A percentile compares a stretch with the other conserved stretches of the same genome.
Evolutionary conservation across 2,329 filamentous ascomycete species (phyloP).

Genomic region (Stagonosporopsis chrysanthemi): DNA sequence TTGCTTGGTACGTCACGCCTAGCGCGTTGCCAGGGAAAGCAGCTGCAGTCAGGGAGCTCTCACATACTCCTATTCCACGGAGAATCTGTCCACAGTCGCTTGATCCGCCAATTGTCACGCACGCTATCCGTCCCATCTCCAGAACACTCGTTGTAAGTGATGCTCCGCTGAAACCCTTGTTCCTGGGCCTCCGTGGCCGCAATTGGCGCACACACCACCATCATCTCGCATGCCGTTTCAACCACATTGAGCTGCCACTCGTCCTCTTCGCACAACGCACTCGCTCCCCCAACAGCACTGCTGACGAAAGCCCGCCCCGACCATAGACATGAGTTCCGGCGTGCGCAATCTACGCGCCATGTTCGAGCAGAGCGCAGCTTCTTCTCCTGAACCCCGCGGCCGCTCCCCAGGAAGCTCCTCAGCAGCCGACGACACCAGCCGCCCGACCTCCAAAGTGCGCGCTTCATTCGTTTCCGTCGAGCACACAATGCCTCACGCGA

Average conservation of each 20-base stretch:
- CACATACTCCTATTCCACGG: slow-evolving; percentile 14
- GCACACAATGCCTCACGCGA: slow-evolving; percentile 44
- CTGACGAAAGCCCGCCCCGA: slow-evolving; percentile 35
- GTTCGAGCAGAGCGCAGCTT: slow-evolving; percentile 53
- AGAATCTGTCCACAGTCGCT: slow-evolving; percentile 12
- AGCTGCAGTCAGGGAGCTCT: slow-evolving; percentile 9
- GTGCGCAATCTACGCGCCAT: slow-evolving; percentile 59
- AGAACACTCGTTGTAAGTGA: slow-evolving; percentile 31
- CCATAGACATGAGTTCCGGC: slow-evolving; percentile 58
- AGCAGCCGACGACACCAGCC: slow-evolving; percentile 39
- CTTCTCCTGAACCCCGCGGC: slow-evolving; percentile 54
- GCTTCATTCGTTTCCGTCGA: slow-evolving; percentile 59
- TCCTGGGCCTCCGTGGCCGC: slow-evolving; percentile 26
- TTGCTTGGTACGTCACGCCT: slow-evolving; percentile 17
- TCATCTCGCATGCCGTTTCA: slow-evolving; percentile 35
- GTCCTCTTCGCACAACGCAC: slow-evolving; percentile 26
- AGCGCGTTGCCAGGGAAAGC: slow-evolving; percentile 11
- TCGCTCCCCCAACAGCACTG: slow-evolving; percentile 24
- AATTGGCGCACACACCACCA: slow-evolving; percentile 30
- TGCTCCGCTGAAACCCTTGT: slow-evolving; percentile 23
- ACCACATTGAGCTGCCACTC: slow-evolving; percentile 18
- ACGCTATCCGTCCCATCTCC: slow-evolving; percentile 16
- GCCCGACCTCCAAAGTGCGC: slow-evolving; percentile 55
- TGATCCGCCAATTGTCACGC: slow-evolving; percentile 11
- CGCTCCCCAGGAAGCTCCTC: slow-evolving; percentile 52